These are phyloP conservation scores for Sphagnurus paluster DNA, from an alignment of 1,284 basidiomycete species.

Conservation along the genomic window DNA sequence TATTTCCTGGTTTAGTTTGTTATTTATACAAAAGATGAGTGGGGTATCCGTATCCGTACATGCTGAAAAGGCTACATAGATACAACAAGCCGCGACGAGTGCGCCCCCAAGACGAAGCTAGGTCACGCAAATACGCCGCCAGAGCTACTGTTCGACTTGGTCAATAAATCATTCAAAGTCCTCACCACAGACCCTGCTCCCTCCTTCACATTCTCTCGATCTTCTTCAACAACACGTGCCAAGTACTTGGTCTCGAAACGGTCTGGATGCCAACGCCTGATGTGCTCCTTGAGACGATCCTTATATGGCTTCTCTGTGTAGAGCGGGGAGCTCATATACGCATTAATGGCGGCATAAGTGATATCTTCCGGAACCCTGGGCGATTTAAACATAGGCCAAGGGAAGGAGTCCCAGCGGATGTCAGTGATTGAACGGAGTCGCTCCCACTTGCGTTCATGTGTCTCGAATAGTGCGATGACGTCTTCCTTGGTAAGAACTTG, in stretches of 20 bases:
- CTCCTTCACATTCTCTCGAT: conserved; percentile 47
- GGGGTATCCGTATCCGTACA: conserved; percentile 24
- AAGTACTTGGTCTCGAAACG: conserved; percentile 55
- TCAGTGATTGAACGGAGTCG: conserved; percentile 34
- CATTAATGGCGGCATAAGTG: conserved; percentile 50
- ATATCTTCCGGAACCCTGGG: conserved; percentile 59
- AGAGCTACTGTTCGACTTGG: conserved; percentile 25
- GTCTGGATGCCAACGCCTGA: conserved; percentile 60
- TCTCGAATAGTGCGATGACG: conserved; percentile 48
- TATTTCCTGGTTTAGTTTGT: conserved; percentile 17
- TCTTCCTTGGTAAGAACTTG: conserved; percentile 54
- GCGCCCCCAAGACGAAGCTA: conserved; percentile 3
- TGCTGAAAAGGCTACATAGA: conserved; percentile 24
- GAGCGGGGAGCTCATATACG: conserved; percentile 59
- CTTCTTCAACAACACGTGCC: conserved; percentile 50
- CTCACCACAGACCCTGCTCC: conserved; percentile 53
- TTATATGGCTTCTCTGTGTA: conserved; percentile 51
- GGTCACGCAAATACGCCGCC: conserved; percentile 10
- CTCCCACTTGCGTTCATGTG: conserved; percentile 60
- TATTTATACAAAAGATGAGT: conserved; percentile 26
- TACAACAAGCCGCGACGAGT: conserved; percentile 14
- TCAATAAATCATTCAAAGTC: conserved; percentile 55
- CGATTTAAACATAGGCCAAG: conserved; percentile 67
- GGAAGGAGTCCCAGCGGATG: conserved; percentile 59
- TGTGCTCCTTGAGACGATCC: conserved; percentile 64